Base-by-base conservation (phyloP, 2,329 filamentous ascomycete species). In the Orbilia quercus region DNA sequence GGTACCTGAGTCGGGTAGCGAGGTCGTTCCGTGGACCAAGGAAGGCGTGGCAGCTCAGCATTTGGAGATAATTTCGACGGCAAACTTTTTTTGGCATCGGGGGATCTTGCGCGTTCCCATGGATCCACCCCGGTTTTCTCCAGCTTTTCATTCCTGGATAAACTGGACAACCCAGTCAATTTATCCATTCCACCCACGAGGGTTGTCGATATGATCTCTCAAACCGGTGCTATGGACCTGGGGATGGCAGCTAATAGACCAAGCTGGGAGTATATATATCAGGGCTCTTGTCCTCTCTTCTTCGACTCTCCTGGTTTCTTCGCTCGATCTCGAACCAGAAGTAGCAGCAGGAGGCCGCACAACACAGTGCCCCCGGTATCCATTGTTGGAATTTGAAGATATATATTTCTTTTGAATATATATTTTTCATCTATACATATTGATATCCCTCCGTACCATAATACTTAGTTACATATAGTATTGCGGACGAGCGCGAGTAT, bases 261-360 rank as follows among this genome's bases (percentile, higher is more conserved):
- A 53, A 55, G n/a, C n/a, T n/a, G n/a, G 57, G 38, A 57, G 65
- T 58, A 53, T 65, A 71, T 72, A 72, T 71, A 72, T 23, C 54
- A 25, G 59, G 38, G 53, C 34, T 42, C 51, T 71, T 63, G 58
- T 48, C 51, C 57, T 40, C 3, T 40, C 36, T 14, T 40, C n/a
- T 44, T 62, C 22, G 53, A 16, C 53, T 45, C 48, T 47, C 51
- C 59, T 59, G 45, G 25, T 58, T 53, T 50, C 28, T 36, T 69
- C 47, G n/a, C 48, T 66, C n/a, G 51, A 50, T 72, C 51, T 60
- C 58, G 67, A 42, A 65, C 18, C 38, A 72, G 45, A 38, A 65
- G 67, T 60, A 54, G 67, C 31, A 65, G 18, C 38, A 72, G 45
- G 38, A 65, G 67, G 59, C 36, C 20, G 38, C 65, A 60, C 31